Evolutionary conservation across 1,284 basidiomycete species (phyloP).

Genomic region (Caloboletus firmus): DNA sequence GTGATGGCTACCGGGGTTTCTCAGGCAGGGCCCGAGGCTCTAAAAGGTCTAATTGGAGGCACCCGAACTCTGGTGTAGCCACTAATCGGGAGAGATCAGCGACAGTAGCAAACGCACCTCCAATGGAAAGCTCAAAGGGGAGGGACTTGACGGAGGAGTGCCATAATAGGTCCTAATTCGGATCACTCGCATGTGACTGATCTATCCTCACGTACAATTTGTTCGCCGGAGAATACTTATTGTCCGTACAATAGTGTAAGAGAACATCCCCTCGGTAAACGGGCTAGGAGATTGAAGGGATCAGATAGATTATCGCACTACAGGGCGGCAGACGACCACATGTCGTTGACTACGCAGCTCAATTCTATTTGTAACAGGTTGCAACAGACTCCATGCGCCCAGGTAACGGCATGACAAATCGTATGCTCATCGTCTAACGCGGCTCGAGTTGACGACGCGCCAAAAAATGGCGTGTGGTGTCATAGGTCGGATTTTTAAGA

Average conservation of each 20-base stretch:
- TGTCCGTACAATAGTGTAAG: conserved; percentile 23
- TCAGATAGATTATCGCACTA: conserved; percentile 21
- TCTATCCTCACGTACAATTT: conserved; percentile 24
- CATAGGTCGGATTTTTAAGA: conserved; percentile 32
- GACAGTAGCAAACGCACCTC: conserved; percentile 11
- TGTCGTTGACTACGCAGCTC: conserved; percentile 10
- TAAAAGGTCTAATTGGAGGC: conserved; percentile 22
- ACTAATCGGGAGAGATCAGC: conserved; percentile 18
- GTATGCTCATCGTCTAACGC: conserved; percentile 10
- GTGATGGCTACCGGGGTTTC: conserved; percentile 16
- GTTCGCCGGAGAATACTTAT: conserved; percentile 19
- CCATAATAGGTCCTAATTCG: conserved; percentile 29
- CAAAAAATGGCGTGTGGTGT: conserved; percentile 10
- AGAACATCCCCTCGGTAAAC: conserved; percentile 28
- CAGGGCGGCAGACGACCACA: conserved; percentile 10
- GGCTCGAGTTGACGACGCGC: conserved; percentile 3
- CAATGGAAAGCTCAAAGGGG: conserved; percentile 31
- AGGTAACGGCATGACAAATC: conserved; percentile 22
- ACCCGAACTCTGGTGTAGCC: conserved; percentile 7
- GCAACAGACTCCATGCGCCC: conserved; percentile 3
- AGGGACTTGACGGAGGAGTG: conserved; percentile 20
- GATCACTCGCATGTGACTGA: conserved; percentile 18
- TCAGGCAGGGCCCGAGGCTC: conserved; percentile 20
- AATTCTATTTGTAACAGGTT: conserved; percentile 15
- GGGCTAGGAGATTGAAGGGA: conserved; percentile 34